These are phyloP conservation scores for Pythium aquatile DNA, from an alignment of 352 stramenopile genomes.

Conservation along the genomic window DNA sequence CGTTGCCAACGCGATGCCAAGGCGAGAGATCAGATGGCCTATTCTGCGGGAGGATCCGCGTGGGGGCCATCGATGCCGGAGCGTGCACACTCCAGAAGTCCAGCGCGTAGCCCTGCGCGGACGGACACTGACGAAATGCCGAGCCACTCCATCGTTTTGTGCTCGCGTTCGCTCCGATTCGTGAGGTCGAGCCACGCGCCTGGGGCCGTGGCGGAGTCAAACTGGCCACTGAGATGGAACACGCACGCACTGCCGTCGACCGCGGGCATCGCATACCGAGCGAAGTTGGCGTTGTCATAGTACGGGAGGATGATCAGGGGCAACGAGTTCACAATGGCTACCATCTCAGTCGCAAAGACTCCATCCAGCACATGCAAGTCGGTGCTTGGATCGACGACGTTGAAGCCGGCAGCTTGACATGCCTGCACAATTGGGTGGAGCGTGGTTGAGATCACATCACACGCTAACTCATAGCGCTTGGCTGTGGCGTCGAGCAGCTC, in stretches of 20 bases:
- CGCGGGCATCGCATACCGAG: slow-evolving; percentile 33
- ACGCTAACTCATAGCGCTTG: slow-evolving; percentile 10
- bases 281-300: slow-evolving; percentile 21
- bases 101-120: no score
- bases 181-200: slow-evolving; percentile 31
- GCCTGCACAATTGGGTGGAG: not conserved
- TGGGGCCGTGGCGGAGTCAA: slow-evolving; percentile 18
- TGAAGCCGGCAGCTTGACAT: slow-evolving; percentile 16
- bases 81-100: no score
- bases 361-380: slow-evolving; percentile 12
- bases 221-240: slow-evolving; percentile 35
- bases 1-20: no score
- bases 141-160: not conserved
- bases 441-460: slow-evolving; percentile 8
- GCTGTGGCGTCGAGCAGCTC: not conserved
- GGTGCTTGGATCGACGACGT: slow-evolving; percentile 1
- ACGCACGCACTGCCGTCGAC: slow-evolving; percentile 39
- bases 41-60: no score
- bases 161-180: not conserved
- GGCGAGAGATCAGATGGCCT: no score
- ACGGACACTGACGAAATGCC: not conserved
- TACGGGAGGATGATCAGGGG: slow-evolving; percentile 47
- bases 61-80: no score
- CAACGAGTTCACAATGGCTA: slow-evolving; percentile 30
- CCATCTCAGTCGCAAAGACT: slow-evolving; percentile 21